Evolutionary conservation across 805 yeast genomes (phyloP).

Genomic region (Yarrowia sp.): DNA sequence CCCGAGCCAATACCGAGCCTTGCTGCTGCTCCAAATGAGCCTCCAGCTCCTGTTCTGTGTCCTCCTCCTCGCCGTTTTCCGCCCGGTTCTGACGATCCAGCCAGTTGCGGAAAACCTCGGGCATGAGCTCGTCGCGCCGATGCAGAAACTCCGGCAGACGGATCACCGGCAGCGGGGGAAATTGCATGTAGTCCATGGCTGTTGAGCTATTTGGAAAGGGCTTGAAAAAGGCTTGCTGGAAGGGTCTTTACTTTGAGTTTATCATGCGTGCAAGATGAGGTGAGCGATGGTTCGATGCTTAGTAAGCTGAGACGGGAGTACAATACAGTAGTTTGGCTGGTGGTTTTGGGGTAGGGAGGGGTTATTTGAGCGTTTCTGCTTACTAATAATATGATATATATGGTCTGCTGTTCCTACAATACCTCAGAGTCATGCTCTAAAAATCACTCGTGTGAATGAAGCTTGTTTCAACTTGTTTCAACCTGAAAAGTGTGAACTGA

Average conservation of each 20-base stretch:
- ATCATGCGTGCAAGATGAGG: background rate
- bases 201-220: too few species aligned
- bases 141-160: slow-evolving; percentile 23
- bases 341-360: too few species aligned
- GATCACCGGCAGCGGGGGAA: slow-evolving; percentile 23
- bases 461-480: too few species aligned
- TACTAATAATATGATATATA: too few species aligned
- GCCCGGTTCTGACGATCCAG: slow-evolving; percentile 11
- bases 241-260: slow-evolving; percentile 11
- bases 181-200: slow-evolving; percentile 21
- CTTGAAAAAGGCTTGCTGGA: too few species aligned
- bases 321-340: too few species aligned
- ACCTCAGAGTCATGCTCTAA: too few species aligned
- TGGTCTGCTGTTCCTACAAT: too few species aligned
- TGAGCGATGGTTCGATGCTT: too few species aligned
- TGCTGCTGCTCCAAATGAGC: slow-evolving; percentile 16
- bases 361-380: too few species aligned
- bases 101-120: slow-evolving; percentile 22
- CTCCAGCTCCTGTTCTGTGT: background rate
- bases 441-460: too few species aligned
- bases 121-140: slow-evolving; percentile 18
- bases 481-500: too few species aligned
- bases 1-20: slow-evolving; percentile 6
- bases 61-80: background rate
- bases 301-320: background rate